Evolutionary conservation across 2,329 filamentous ascomycete species (phyloP), one percentile per base, ranked within the genome.

Genomic region (Coniochaeta ligniaria): DNA sequence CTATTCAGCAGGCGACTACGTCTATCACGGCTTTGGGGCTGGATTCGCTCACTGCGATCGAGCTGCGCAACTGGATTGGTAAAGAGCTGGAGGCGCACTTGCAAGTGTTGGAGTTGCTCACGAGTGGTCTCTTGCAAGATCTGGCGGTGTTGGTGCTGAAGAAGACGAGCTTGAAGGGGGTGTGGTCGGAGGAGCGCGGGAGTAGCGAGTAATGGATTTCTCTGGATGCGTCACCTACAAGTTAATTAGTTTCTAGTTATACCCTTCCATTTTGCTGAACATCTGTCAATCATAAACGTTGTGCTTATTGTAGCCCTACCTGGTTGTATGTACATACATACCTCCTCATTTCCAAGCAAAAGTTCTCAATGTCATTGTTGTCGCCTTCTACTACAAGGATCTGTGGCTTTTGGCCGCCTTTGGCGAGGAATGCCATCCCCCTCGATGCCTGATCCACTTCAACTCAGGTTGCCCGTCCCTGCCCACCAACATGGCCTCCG

Each of bases 1-100:
- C 72, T 28, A 41, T 41, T n/a, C 38, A 41, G 38, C 38, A 41
- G n/a, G 63, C 64, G 22, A 63, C 63, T 26, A 62, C 64, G 7
- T 63, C 65, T 28, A 68, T 71, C 36, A 69, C 69, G 6, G 64
- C 64, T 36, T 69, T 69, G 45, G 67, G 66, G 1, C 60, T 71
- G n/a, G 69, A 71, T 45, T 69, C 66, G 52, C 58, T 71, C 59
- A 69, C 65, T n/a, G 69, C 69, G 8, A 70, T 71, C 16, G 69
- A 71, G 64, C 41, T 71, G 26, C 62, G 69, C 14, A 71, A 71
- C 59, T 71, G 67, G 67, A 68, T 68, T 33, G 63, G 66, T 26
- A 66, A 67, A 60, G 67, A 69, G 62, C 54, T 68, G 20, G 59
- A 63, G 9, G 66, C 64, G 16, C 66, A 66, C 33, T 43, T 69